Conservation (phyloP, 2,329 filamentous ascomycete species). For the Pyrenophora tritici-repentis region DNA sequence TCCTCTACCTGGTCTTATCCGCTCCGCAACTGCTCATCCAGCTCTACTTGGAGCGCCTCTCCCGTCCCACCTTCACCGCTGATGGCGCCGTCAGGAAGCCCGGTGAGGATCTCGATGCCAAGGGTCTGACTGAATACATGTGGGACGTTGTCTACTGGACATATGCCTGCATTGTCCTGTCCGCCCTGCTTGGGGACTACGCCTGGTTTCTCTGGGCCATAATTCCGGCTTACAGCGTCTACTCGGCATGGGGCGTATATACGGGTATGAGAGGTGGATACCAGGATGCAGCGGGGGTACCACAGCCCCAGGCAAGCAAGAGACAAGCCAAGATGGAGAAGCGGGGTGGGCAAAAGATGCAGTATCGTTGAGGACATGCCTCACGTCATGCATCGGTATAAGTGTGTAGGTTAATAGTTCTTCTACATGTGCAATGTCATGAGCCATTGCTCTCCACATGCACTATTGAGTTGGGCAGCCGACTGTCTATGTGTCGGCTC, state of each 20-base stretch:
- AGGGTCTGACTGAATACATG: conserved; percentile 95
- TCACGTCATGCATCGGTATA: neutral
- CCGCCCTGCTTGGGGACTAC: conserved; percentile 79
- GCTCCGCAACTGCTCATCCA: conserved; percentile 78
- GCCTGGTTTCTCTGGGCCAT: conserved; percentile 67
- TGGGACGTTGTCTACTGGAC: conserved; percentile 97
- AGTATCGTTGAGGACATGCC: conserved; percentile 49
- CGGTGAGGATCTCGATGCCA: conserved; percentile 85
- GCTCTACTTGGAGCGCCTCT: conserved; percentile 81
- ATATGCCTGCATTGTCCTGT: conserved; percentile 76
- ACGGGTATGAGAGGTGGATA: conserved; percentile 51
- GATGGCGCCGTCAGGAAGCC: conserved; percentile 67
- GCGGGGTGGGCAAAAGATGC: conserved; percentile 55
- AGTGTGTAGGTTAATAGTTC: neutral
- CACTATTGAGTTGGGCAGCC: too few relatives aligned
- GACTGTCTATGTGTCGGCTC: too few relatives aligned
- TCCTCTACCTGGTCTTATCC: conserved; percentile 74
- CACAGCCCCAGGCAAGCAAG: conserved; percentile 50
- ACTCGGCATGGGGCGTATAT: conserved; percentile 53
- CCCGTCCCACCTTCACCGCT: conserved; percentile 74
- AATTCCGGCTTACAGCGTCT: conserved; percentile 55
- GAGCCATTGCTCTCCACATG: too few relatives aligned
- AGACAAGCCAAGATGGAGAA: conserved; percentile 59
- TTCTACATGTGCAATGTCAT: too few relatives aligned
- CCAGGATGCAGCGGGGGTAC: conserved; percentile 48